Conservation (phyloP, 2,329 filamentous ascomycete species). For the Helotiales sp. region DNA sequence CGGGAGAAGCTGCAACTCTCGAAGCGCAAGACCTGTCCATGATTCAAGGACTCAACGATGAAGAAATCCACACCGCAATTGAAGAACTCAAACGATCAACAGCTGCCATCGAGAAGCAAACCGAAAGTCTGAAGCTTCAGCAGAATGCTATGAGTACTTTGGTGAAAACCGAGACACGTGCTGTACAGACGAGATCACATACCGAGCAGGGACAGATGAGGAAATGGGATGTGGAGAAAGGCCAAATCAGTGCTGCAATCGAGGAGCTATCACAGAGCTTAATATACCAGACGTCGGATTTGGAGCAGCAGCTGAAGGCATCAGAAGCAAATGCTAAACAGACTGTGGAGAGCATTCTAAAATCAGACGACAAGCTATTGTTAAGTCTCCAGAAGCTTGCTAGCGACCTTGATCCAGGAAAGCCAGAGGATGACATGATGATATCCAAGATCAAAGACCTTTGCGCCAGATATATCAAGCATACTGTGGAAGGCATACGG, state of each 20-base stretch:
- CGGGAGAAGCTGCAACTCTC: conserved; percentile 48
- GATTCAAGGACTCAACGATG: conserved; percentile 54
- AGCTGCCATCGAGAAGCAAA: conserved; percentile 62
- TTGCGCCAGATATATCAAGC: conserved; percentile 56
- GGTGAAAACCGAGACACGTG: conserved; percentile 44
- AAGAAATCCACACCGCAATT: conserved; percentile 61
- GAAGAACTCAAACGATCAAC: conserved; percentile 65
- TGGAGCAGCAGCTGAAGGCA: conserved; percentile 51
- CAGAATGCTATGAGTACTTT: conserved; percentile 58
- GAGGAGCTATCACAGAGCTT: conserved; percentile 49
- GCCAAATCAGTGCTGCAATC: conserved; percentile 44
- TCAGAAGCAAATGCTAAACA: conserved; percentile 47
- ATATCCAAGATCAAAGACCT: conserved; percentile 59
- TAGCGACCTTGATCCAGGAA: conserved; percentile 55
- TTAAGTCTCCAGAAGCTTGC: conserved; percentile 66
- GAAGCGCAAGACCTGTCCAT: conserved; percentile 46
- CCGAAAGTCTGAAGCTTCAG: conserved; percentile 60
- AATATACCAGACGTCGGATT: conserved; percentile 46
- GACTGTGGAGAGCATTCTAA: conserved; percentile 50
- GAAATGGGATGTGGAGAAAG: conserved; percentile 43
- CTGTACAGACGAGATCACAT: conserved; percentile 36
- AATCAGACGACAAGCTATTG: conserved; percentile 65
- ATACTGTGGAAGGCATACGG: conserved; percentile 54
- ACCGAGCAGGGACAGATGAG: conserved; percentile 42
- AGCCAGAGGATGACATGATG: conserved; percentile 51